A percentile compares a stretch with the other conserved stretches of the same genome.
phyloP scores from a whole-genome alignment of 495 filamentous ascomycete species.

The Chaetomium fimeti region DNA sequence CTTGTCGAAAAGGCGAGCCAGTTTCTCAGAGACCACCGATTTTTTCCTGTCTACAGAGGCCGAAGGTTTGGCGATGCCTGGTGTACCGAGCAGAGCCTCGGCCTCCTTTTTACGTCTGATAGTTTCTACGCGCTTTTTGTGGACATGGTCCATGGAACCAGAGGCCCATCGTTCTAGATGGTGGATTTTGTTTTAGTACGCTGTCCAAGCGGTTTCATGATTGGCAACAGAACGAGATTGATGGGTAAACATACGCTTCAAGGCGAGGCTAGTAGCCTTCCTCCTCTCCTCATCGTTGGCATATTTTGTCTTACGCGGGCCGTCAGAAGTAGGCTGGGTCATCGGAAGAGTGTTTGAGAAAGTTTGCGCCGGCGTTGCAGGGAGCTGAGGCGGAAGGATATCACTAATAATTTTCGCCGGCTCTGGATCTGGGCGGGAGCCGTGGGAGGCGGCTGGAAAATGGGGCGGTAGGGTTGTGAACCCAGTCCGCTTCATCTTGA shows the following conservation, averaged over 20 bases:
- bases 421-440: constrained; percentile 16
- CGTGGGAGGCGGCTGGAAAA: neutral
- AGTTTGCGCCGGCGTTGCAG: neutral
- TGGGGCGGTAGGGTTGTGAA: neutral
- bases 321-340: neutral
- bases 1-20: constrained; percentile 5
- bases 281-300: constrained; percentile 25
- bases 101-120: constrained; percentile 11
- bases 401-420: constrained; percentile 27
- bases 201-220: neutral
- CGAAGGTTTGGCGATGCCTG: neutral
- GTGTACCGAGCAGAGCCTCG: neutral
- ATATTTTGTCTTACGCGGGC: constrained; percentile 13
- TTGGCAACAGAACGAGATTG: neutral
- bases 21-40: neutral
- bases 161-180: constrained; percentile 29
- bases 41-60: neutral
- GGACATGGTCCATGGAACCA: constrained; percentile 27
- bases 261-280: constrained; percentile 18
- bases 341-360: neutral
- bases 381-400: constrained; percentile 11
- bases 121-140: constrained; percentile 21
- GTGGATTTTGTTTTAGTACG: neutral
- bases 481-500: constrained; percentile 24
- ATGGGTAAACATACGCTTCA: constrained; percentile 22